These are phyloP conservation scores for Casuarina glauca DNA, from an alignment of 306 rosid genomes.

Conservation along the genomic window DNA sequence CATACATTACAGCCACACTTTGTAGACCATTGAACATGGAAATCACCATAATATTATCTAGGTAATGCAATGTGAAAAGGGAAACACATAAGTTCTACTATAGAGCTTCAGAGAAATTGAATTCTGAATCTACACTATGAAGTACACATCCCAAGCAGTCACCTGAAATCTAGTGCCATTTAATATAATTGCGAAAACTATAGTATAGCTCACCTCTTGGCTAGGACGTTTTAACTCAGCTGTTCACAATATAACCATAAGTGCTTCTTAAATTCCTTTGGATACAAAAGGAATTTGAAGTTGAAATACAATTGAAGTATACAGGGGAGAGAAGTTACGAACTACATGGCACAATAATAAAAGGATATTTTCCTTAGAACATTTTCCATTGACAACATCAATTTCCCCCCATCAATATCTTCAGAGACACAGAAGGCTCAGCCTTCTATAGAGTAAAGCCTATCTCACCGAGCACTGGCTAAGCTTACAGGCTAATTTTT, in stretches of 20 bases:
- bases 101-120: neutral
- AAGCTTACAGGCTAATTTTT: neutral
- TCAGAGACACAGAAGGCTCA: neutral
- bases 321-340: neutral
- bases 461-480: neutral
- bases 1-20: conserved; percentile 16
- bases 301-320: neutral
- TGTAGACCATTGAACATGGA: conserved; percentile 1
- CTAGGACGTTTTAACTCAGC: neutral
- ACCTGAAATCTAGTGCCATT: neutral
- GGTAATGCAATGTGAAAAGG: neutral
- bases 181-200: neutral
- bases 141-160: neutral
- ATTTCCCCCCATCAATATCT: conserved; percentile 3
- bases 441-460: neutral
- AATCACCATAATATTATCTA: neutral
- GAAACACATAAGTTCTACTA: neutral
- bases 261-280: neutral
- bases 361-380: neutral
- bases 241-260: neutral
- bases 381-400: conserved; percentile 3
- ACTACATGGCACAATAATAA: neutral
- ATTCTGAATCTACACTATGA: neutral
- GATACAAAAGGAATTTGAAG: neutral
- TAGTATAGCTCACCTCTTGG: neutral